phyloP scores from a whole-genome alignment of 371 early-diverging fungal species.

The Rhizopus microsporus region DNA sequence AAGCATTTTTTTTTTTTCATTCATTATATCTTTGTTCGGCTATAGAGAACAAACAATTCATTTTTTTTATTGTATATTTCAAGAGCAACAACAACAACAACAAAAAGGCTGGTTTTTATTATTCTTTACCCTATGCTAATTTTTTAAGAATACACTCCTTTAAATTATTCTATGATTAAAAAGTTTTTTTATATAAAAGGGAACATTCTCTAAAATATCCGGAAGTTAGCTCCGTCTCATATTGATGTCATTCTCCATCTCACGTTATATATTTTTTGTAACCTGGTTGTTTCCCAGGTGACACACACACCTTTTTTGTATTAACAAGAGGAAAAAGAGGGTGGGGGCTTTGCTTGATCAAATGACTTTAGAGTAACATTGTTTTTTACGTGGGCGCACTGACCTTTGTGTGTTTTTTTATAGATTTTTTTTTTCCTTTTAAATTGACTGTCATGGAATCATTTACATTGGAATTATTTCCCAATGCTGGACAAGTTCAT shows the following conservation, averaged over 20 bases:
- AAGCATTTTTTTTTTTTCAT: background rate
- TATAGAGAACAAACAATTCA: slow-evolving; percentile 21
- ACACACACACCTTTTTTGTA: background rate
- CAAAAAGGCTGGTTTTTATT: slow-evolving; percentile 15
- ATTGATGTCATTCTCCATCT: background rate
- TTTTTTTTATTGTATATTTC: background rate
- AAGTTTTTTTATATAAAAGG: background rate
- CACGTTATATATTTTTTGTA: background rate
- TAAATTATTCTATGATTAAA: background rate
- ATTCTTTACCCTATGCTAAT: slow-evolving; percentile 4
- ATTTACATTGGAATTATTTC: slow-evolving; percentile 52
- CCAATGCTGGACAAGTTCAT: slow-evolving; percentile 45
- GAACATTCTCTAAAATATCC: background rate
- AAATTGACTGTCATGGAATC: slow-evolving; percentile 50
- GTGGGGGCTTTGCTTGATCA: too few relatives aligned
- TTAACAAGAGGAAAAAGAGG: background rate
- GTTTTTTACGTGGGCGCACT: background rate
- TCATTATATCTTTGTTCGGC: slow-evolving; percentile 5
- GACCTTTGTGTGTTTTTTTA: background rate
- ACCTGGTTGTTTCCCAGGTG: background rate
- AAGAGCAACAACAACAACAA: slow-evolving; percentile 6
- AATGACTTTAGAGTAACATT: too few relatives aligned
- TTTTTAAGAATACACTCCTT: background rate
- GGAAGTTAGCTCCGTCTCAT: background rate
- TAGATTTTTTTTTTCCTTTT: slow-evolving; percentile 8